Evolutionary conservation across 1,284 basidiomycete species (phyloP), one percentile per base, ranked within the genome.

Genomic region (Boletus semigastroideus): DNA sequence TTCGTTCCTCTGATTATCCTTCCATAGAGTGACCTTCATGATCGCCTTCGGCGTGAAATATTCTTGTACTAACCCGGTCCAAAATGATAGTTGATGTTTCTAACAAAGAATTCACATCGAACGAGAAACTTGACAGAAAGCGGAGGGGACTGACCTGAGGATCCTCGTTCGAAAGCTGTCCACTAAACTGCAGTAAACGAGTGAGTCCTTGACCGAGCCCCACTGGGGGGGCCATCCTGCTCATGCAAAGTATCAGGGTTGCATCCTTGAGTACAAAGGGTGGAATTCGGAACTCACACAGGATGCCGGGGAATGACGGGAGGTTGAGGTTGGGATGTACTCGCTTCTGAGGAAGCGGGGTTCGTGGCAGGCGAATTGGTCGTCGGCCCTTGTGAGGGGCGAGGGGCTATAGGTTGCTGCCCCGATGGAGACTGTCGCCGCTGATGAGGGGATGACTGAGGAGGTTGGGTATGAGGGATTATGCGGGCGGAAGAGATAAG

Each of bases 1-100:
- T 64, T 91, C 88, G 36, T 76, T 78, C 58, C 75, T 77, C 61
- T 83, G 79, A 60, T 85, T 89, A 65, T 90, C 87, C 65, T 87
- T 88, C 88, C 88, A 90, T 22, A 91, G 68, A 8, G 86, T 90
- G 57, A 90, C 76, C 66, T 84, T 87, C 77, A 90, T 80, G 42
- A 79, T 68, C 16, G 86, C 82, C 53, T 78, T 79, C 3, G 79
- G 76, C 10, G 79, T 78, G 61, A 90, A 91, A 59, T 82, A 90
- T 12, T 82, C 79, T 41, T 74, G 74, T 52, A 89, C 78, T 22
- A 87, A 58, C 1, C 71, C 70, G 11, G 73, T 74, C 89, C 89
- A 91, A 72, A 78, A 86, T 14, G 77, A 72, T 44, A 85, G 69
- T 58, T 80, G 76, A 46, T 81, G 64, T 76, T 84, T 84, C 78